Evolutionary conservation across 305 asterid genomes (phyloP).

Genomic region (Stenogyne calaminthoides): DNA sequence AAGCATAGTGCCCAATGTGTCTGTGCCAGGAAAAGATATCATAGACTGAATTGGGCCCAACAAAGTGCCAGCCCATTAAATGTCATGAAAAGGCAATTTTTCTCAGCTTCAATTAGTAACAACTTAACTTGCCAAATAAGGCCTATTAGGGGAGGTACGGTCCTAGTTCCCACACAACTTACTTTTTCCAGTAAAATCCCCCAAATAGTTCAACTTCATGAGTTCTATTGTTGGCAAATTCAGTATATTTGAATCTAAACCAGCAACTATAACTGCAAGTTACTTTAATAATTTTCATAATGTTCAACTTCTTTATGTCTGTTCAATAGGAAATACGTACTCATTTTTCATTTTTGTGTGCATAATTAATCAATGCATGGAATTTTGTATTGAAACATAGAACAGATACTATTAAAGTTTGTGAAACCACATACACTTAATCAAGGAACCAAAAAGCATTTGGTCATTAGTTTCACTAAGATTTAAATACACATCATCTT

Average conservation of each 20-base stretch:
- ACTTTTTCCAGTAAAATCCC: slow-evolving; percentile 3
- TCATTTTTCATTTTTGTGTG: neutral
- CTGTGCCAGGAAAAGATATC: neutral
- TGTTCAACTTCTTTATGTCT: neutral
- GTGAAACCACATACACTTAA: neutral
- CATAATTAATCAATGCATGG: neutral
- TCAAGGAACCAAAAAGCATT: neutral
- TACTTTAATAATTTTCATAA: slow-evolving; percentile 15
- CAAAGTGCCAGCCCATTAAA: slow-evolving; percentile 6
- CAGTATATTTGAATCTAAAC: neutral
- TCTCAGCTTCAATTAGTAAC: slow-evolving; percentile 1
- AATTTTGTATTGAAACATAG: slow-evolving; percentile 1
- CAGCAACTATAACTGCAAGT: slow-evolving; percentile 9
- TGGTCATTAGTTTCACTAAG: neutral
- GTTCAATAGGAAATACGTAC: neutral
- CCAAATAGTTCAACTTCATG: neutral
- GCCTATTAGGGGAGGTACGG: slow-evolving; percentile 8
- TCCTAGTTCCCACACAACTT: neutral
- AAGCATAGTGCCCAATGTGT: neutral
- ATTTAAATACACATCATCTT: neutral
- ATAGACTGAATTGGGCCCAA: neutral
- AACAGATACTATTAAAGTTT: neutral
- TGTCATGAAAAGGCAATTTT: neutral
- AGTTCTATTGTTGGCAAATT: neutral
- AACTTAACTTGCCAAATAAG: slow-evolving; percentile 13